Conservation (phyloP, 2,329 filamentous ascomycete species). For the Plenodomus biglobosus region DNA sequence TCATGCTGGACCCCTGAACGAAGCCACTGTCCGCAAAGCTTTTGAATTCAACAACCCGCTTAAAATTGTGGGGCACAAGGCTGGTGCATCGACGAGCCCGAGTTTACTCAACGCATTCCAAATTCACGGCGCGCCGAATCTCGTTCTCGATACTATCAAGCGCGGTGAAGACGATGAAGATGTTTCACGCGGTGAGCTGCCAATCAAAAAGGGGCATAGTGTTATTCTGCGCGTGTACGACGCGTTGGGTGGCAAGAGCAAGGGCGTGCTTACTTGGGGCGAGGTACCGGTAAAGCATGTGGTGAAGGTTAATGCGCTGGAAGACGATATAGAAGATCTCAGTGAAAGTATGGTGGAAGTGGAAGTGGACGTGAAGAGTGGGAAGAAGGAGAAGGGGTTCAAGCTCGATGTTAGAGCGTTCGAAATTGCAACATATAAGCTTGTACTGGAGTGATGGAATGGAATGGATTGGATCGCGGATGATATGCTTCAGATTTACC, state of each 20-base stretch:
- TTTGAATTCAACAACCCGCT: constrained; percentile 90
- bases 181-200: constrained; percentile 58
- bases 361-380: constrained; percentile 56
- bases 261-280: constrained; percentile 67
- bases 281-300: constrained; percentile 72
- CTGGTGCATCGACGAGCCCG: constrained; percentile 31
- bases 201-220: constrained; percentile 68
- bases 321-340: constrained; percentile 72
- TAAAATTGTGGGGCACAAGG: constrained; percentile 50
- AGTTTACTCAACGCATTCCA: constrained; percentile 60
- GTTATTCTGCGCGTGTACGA: constrained; percentile 87
- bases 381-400: constrained; percentile 56
- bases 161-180: constrained; percentile 66
- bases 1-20: constrained; percentile 71
- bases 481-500: too few relatives aligned
- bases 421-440: constrained; percentile 79
- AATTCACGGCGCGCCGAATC: constrained; percentile 63
- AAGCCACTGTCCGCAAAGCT: constrained; percentile 76
- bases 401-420: constrained; percentile 67
- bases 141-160: constrained; percentile 89
- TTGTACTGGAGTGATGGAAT: constrained; percentile 47
- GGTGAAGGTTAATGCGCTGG: constrained; percentile 81
- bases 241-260: constrained; percentile 76
- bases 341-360: constrained; percentile 10
- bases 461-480: too few relatives aligned